These are phyloP conservation scores for Chernovozyma aurita DNA, from an alignment of 1,139 yeast genomes.

Conservation along the genomic window DNA sequence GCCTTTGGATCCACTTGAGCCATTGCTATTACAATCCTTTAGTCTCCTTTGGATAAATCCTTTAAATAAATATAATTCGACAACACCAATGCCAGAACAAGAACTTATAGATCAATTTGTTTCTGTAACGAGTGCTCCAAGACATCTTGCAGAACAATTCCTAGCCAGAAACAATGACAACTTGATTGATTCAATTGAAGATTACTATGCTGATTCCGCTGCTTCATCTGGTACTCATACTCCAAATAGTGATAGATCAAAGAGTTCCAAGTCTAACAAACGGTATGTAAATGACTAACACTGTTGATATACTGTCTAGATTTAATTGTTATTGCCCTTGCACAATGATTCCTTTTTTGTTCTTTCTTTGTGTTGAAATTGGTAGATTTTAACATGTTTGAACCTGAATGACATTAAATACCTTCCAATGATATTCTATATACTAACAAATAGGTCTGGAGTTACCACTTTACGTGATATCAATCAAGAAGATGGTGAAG, in stretches of 20 bases:
- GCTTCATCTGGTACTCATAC: not conserved
- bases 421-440: too few species aligned
- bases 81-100: slow-evolving; percentile 18
- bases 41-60: too few species aligned
- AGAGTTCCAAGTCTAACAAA: not conserved
- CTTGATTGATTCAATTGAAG: slow-evolving; percentile 40
- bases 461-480: slow-evolving; percentile 50
- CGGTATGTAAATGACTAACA: not conserved
- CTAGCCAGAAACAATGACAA: slow-evolving; percentile 35
- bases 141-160: slow-evolving; percentile 40
- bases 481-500: slow-evolving; percentile 47
- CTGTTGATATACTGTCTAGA: too few species aligned
- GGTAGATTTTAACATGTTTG: too few species aligned
- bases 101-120: slow-evolving; percentile 50
- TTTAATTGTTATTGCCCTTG: too few species aligned
- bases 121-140: slow-evolving; percentile 34
- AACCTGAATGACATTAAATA: too few species aligned
- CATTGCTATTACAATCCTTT: too few species aligned
- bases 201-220: slow-evolving; percentile 26
- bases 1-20: too few species aligned
- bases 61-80: too few species aligned
- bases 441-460: slow-evolving; percentile 15
- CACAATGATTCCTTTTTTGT: too few species aligned
- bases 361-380: too few species aligned
- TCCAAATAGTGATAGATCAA: not conserved